A percentile compares a stretch with the other conserved stretches of the same genome.
Evolutionary conservation across 345 rosid genomes (phyloP).

Genomic region (Raphanus sativus): DNA sequence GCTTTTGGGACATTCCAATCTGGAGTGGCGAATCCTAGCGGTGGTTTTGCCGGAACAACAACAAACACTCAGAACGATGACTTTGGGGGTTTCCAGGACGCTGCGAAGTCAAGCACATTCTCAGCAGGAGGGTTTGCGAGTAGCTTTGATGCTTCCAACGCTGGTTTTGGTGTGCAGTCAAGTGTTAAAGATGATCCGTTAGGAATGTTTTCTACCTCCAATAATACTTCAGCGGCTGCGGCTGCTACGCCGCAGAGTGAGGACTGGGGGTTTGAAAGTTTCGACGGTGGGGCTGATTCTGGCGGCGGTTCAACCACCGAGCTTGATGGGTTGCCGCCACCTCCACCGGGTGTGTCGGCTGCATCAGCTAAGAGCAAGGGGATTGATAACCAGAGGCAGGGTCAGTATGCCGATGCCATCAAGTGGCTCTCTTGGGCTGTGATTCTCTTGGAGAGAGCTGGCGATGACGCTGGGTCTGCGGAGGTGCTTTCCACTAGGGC

Average conservation of each 20-base stretch:
- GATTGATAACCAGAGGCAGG: constrained; percentile 79
- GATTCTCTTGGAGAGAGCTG: constrained; percentile 71
- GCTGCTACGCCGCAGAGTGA: constrained; percentile 48
- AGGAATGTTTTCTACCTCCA: constrained; percentile 54
- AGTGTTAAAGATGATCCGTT: constrained; percentile 55
- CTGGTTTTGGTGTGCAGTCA: constrained; percentile 56
- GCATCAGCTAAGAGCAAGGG: constrained; percentile 83
- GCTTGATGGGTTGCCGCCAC: constrained; percentile 97
- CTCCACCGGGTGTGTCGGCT: constrained; percentile 82
- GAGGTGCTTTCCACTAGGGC: constrained; percentile 88
- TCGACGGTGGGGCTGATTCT: constrained; percentile 60
- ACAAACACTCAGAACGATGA: constrained; percentile 31
- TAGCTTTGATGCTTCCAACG: constrained; percentile 43
- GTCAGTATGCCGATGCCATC: constrained; percentile 95
- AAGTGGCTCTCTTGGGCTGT: constrained; percentile 99
- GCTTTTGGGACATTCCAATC: constrained; percentile 57
- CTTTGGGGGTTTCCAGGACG: constrained; percentile 71
- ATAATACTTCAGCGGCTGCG: constrained; percentile 38
- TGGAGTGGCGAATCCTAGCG: constrained; percentile 10
- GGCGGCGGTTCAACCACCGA: constrained; percentile 66
- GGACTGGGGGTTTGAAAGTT: constrained; percentile 85
- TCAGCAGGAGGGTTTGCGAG: constrained; percentile 48
- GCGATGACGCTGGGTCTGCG: constrained; percentile 48
- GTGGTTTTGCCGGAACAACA: constrained; percentile 43
- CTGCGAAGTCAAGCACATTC: constrained; percentile 35